phyloP scores from a whole-genome alignment of 2,329 filamentous ascomycete species.

The Aspergillus floridensis region DNA sequence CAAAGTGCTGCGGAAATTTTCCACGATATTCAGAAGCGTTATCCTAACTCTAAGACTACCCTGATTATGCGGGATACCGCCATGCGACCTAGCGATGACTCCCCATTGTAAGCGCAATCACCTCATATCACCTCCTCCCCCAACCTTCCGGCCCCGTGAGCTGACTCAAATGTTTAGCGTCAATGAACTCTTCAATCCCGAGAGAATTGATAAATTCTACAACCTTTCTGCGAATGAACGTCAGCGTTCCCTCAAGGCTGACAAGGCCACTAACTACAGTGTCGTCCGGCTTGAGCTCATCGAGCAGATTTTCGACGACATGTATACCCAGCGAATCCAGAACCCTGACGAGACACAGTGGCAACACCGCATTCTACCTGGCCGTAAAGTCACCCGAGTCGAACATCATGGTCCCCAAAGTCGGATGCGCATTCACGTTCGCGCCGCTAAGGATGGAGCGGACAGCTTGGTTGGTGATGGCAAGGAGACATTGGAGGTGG shows the following conservation, averaged over 20 bases:
- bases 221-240: constrained; percentile 63
- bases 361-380: constrained; percentile 76
- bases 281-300: constrained; percentile 90
- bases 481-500: constrained; percentile 68
- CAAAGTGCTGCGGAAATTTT: constrained; percentile 96
- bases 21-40: constrained; percentile 77
- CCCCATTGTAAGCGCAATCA: constrained; percentile 71
- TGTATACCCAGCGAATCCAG: constrained; percentile 80
- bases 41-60: constrained; percentile 74
- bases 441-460: constrained; percentile 42
- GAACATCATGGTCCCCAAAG: constrained; percentile 51
- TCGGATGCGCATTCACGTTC: constrained; percentile 60
- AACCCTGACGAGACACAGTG: constrained; percentile 69
- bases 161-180: constrained; percentile 57
- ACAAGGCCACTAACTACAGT: constrained; percentile 88
- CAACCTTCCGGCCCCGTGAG: not conserved
- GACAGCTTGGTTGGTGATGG: constrained; percentile 35
- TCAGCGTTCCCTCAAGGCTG: constrained; percentile 59
- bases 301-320: constrained; percentile 79
- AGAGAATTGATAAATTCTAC: constrained; percentile 75
- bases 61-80: constrained; percentile 81
- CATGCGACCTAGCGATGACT: constrained; percentile 88
- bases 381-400: constrained; percentile 65
- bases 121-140: not conserved
- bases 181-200: constrained; percentile 94